Evolutionary conservation across 2,329 filamentous ascomycete species (phyloP), one percentile per base, ranked within the genome.

Genomic region (Neofusicoccum parvum): DNA sequence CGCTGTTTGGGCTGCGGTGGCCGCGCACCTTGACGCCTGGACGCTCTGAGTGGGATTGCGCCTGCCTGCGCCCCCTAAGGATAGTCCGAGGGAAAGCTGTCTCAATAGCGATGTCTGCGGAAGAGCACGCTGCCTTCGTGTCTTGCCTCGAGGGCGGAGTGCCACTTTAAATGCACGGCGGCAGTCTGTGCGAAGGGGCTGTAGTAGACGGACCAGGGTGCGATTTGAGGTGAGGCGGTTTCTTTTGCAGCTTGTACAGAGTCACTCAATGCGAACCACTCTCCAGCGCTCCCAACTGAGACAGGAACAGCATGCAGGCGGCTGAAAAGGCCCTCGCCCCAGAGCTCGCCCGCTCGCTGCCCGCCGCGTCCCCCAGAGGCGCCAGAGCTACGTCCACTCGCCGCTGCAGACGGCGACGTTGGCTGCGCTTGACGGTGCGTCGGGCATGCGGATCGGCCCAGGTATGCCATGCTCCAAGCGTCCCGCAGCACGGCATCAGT

Each of bases 201-300:
- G 63, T 59, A 65, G 43, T 46, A 59, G 51, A 60, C 34, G 43
- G 63, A 60, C 54, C 54, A 54, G 54, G 64, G 54, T 50, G 54
- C 46, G 39, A 46, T 53, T 46, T 50, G 49, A 54, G 39, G 62
- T 64, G 62, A 60, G 64, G 64, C 53, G 53, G 46, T 65, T 65
- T 65, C 64, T 65, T 65, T 65, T 65, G 64, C 64, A 62, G 54
- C 53, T 50, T 65, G 64, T 62, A 65, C 64, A 62, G 64, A 60
- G 54, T 65, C 64, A 62, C 64, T 53, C 53, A 62, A 62, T 65
- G 64, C 64, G 64, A 65, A 65, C 64, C 64, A 60, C 36, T 53
- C 64, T 65, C 54, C 54, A 65, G 54, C 63, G 36, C 48, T 43
- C 63, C 45, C 45, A 58, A 60, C 64, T 65, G 56, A 65, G 64